Base-by-base conservation (phyloP, 306 rosid genomes). In the Lotus japonicus region DNA sequence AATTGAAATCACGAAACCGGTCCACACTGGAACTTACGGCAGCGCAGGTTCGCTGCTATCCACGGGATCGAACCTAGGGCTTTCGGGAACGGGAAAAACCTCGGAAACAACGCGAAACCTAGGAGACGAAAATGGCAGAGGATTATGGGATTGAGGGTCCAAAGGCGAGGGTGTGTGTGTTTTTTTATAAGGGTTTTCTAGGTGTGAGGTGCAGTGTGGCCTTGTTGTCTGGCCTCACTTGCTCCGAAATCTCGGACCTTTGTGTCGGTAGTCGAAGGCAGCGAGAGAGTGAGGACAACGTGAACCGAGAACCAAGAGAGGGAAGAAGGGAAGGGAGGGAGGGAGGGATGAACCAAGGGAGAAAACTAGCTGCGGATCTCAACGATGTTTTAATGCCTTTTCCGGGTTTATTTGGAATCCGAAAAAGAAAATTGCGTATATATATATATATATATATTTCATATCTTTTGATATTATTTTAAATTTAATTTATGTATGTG, bases 341-440 rank as follows among this genome's bases (percentile, higher is more conserved):
- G n/a, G n/a, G n/a, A n/a, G n/a, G n/a, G n/a, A n/a, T n/a, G n/a
- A n/a, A n/a, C n/a, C n/a, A n/a, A n/a, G 36, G 36, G 5, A 31
- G 43, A 38, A 45, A 64, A 64, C 10, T 41, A n/a, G 19, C 51
- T 45, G 56, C 70, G 70, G 70, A 64, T 64, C 21, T 64, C 44
- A 64, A 48, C 57, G 7, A 10, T n/a, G 56, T 26, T 28, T 14
- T 5, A 45, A 45, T 26, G 48, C 56, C 26, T 45, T 64, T 28
- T 45, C 36, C 36, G 11, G 28, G 8, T n/a, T 11, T 4, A 26
- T 64, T 64, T 64, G 11, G 15, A 64, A 64, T 64, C 70, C 70
- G 57, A 10, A 11, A 26, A 31, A 4, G 4, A 45, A 19, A 1
- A 38, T 8, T 44, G n/a, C n/a, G n/a, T 21, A 21, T 21, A 31